These are phyloP conservation scores for Candida maris DNA, from an alignment of 805 yeast genomes.

Conservation along the genomic window DNA sequence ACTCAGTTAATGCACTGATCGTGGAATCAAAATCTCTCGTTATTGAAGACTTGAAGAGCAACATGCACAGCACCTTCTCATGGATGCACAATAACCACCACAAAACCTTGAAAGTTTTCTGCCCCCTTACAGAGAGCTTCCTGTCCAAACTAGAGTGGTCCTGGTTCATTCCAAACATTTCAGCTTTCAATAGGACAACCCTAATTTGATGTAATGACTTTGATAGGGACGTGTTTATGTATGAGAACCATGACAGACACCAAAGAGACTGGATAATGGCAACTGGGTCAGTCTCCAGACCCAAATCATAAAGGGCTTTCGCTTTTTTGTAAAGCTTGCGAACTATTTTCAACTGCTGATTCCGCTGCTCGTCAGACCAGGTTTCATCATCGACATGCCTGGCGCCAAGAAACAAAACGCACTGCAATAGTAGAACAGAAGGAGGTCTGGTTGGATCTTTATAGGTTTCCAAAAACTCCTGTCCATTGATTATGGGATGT, in stretches of 20 bases:
- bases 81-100: conserved; percentile 64
- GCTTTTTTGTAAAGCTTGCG: conserved; percentile 38
- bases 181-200: conserved; percentile 66
- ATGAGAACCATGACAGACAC: conserved; percentile 10
- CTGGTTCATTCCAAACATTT: conserved; percentile 69
- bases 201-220: conserved; percentile 70
- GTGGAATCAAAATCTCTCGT: conserved; percentile 1
- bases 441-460: conserved; percentile 55
- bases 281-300: conserved; percentile 59
- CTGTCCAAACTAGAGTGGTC: conserved; percentile 15
- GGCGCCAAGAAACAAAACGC: conserved; percentile 64
- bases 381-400: conserved; percentile 54
- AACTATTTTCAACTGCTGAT: conserved; percentile 38
- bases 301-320: conserved; percentile 10
- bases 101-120: conserved; percentile 52
- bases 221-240: conserved; percentile 24
- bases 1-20: conserved; percentile 2
- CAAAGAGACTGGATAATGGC: conserved; percentile 53
- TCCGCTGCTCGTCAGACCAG: conserved; percentile 42
- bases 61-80: conserved; percentile 9
- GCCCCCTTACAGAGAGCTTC: neutral
- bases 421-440: conserved; percentile 54
- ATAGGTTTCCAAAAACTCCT: conserved; percentile 53
- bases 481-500: conserved; percentile 62
- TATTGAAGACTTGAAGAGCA: conserved; percentile 1